phyloP scores from a whole-genome alignment of 2,329 filamentous ascomycete genomes.

The Fusarium sp. region DNA sequence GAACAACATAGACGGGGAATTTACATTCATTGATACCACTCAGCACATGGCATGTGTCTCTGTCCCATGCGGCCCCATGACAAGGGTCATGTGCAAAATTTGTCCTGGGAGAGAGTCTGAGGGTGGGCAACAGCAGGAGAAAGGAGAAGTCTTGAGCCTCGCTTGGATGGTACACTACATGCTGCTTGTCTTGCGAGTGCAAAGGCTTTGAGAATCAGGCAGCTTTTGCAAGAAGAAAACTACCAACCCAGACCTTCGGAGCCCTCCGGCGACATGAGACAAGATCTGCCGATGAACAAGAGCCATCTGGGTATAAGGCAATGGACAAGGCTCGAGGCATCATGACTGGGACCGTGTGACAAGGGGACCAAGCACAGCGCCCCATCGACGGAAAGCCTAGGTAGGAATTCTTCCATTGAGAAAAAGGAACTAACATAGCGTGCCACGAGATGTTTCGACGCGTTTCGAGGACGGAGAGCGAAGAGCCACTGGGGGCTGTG shows the following conservation, averaged over 20 bases:
- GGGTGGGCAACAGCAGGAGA: not conserved
- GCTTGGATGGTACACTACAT: not conserved
- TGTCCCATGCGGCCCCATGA: not conserved
- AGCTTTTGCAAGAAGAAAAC: not conserved
- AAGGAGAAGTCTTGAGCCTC: not conserved
- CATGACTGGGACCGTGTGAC: conserved; percentile 29
- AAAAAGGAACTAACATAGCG: conserved; percentile 5
- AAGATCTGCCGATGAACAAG: conserved; percentile 10
- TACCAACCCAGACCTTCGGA: conserved; percentile 12
- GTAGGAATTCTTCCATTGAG: not conserved
- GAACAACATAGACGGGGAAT: not conserved
- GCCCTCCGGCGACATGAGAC: conserved; percentile 2
- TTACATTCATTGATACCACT: not conserved
- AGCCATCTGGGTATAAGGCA: not conserved
- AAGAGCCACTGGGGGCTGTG: conserved; percentile 4
- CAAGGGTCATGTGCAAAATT: not conserved
- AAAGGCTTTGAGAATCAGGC: conserved; percentile 9
- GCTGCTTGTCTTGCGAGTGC: conserved; percentile 11
- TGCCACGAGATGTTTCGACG: conserved; percentile 37
- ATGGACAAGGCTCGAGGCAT: conserved; percentile 15
- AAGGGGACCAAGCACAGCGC: conserved; percentile 22
- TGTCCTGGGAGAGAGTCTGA: not conserved
- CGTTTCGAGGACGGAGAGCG: conserved; percentile 28
- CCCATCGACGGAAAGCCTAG: not conserved
- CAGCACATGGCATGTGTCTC: conserved; percentile 1